Percentiles rank a stretch among this genome's conserved stretches.
Evolutionary conservation across 495 filamentous ascomycete genomes (phyloP).

Genomic region (Platismatia glauca): DNA sequence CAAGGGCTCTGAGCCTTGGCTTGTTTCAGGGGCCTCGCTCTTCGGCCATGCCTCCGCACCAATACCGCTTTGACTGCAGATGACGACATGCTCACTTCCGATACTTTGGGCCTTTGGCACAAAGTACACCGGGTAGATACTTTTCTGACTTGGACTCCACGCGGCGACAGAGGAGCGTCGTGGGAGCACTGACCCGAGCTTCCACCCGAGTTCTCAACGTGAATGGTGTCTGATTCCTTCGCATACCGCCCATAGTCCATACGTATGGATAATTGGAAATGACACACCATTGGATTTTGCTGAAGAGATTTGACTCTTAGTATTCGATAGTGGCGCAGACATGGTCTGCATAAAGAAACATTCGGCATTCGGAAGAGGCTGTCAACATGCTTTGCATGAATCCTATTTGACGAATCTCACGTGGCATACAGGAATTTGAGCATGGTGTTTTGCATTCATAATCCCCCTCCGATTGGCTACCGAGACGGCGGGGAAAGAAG

Average conservation of each 20-base stretch:
- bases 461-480: background rate
- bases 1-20: too few relatives aligned
- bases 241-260: too few relatives aligned
- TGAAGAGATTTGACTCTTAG: too few relatives aligned
- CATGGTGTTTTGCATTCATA: background rate
- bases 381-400: background rate
- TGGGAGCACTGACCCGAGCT: background rate
- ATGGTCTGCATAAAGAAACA: background rate
- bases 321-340: too few relatives aligned
- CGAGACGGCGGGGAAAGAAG: too few relatives aligned
- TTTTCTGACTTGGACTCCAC: background rate
- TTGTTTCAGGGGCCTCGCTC: too few relatives aligned
- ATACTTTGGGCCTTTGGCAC: background rate
- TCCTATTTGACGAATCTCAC: background rate
- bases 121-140: background rate
- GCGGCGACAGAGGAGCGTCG: background rate
- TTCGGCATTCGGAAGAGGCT: background rate
- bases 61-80: background rate
- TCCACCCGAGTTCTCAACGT: background rate
- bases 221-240: too few relatives aligned
- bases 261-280: too few relatives aligned
- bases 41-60: too few relatives aligned
- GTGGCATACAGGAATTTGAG: background rate
- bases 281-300: too few relatives aligned
- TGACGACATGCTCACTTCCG: background rate